Conservation (phyloP, 176 grass and related monocot species). For the Aegilops bicornis region DNA sequence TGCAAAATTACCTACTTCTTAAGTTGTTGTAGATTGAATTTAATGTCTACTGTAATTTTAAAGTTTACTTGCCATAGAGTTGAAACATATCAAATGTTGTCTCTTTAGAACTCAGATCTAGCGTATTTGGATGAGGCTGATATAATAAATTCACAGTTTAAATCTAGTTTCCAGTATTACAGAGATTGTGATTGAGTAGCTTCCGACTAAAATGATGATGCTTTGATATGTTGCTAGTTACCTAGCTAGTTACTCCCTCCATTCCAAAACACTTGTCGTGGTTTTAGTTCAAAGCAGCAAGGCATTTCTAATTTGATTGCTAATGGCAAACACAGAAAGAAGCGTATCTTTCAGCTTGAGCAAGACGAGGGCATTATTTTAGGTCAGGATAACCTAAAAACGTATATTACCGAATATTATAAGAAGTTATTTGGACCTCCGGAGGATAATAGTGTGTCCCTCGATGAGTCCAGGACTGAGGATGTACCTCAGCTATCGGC, state of each 20-base stretch:
- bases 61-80: not conserved
- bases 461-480: no score
- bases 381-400: no score
- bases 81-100: not conserved
- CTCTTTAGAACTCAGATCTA: not conserved
- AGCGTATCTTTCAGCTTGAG: no score
- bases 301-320: not conserved
- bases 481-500: no score
- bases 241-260: no score
- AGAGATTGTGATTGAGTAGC: not conserved
- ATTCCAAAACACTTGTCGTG: no score
- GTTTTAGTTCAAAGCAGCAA: not conserved
- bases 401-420: no score
- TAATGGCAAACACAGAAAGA: no score
- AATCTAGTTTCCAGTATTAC: not conserved
- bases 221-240: not conserved
- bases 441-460: no score
- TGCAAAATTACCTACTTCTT: constrained; percentile 37
- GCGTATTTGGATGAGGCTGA: not conserved
- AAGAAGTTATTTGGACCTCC: no score
- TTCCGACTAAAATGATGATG: constrained; percentile 2
- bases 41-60: not conserved
- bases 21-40: constrained; percentile 16
- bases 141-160: not conserved
- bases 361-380: no score